These are phyloP conservation scores for Bipolaris cookei DNA, from an alignment of 2,329 filamentous ascomycete genomes.

Conservation along the genomic window DNA sequence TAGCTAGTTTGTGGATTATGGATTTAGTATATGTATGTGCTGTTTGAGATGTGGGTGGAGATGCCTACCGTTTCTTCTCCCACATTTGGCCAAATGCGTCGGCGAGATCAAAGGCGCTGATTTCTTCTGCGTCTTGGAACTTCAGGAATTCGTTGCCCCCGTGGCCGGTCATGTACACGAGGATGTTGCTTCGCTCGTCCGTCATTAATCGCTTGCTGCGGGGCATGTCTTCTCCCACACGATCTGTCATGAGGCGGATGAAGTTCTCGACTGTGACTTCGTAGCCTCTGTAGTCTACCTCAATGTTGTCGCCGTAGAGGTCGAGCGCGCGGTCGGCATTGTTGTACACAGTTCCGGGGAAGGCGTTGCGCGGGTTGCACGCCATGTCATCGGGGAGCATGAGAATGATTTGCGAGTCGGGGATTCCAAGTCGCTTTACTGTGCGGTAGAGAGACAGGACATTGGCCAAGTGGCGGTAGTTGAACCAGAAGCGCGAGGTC, in stretches of 20 bases:
- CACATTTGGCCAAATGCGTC: constrained; percentile 99
- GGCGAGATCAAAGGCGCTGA: constrained; percentile 92
- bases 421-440: constrained; percentile 95
- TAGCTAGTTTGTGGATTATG: constrained; percentile 62
- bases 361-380: constrained; percentile 97
- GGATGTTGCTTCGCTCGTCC: constrained; percentile 92
- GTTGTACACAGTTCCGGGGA: constrained; percentile 97
- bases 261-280: constrained; percentile 99
- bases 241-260: constrained; percentile 91
- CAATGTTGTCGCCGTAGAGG: constrained; percentile 97
- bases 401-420: constrained; percentile 97
- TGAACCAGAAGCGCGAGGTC: constrained; percentile 99
- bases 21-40: background rate
- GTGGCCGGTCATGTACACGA: constrained; percentile 99
- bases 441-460: constrained; percentile 97
- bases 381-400: constrained; percentile 99
- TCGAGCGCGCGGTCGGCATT: constrained; percentile 96
- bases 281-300: constrained; percentile 97
- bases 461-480: constrained; percentile 97
- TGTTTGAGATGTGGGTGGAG: background rate
- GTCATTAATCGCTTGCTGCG: constrained; percentile 92
- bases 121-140: constrained; percentile 98
- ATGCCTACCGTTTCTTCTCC: constrained; percentile 88
- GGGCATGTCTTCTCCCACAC: constrained; percentile 92
- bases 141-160: constrained; percentile 98